These are phyloP conservation scores for Cladosporium sp. DNA, from an alignment of 2,329 filamentous ascomycete genomes.

Conservation along the genomic window DNA sequence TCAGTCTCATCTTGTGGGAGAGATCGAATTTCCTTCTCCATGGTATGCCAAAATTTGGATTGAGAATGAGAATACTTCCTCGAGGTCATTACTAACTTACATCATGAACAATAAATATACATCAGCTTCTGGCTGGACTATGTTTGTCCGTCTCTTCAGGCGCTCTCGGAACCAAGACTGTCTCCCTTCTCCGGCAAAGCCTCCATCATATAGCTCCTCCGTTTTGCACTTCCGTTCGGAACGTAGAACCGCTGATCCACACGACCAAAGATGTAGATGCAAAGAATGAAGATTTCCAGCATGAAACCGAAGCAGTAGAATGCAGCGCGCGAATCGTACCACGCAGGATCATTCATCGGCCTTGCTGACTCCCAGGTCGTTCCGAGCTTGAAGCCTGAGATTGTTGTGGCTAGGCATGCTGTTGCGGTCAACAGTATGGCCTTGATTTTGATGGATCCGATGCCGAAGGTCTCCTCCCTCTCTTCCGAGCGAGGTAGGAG, in stretches of 20 bases:
- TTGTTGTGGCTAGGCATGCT: constrained; percentile 17
- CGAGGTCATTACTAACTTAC: no score
- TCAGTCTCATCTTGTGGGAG: no score
- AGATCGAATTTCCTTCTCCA: no score
- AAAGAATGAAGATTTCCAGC: constrained; percentile 29
- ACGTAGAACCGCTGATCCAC: constrained; percentile 28
- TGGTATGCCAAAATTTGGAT: no score
- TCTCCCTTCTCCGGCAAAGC: not conserved
- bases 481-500: constrained; percentile 12
- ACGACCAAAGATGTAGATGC: constrained; percentile 21
- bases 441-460: constrained; percentile 16
- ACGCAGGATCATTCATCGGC: constrained; percentile 24
- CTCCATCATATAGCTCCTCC: constrained; percentile 8
- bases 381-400: constrained; percentile 26
- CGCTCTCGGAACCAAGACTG: not conserved
- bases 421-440: constrained; percentile 19
- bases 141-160: not conserved
- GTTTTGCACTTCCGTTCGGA: constrained; percentile 27
- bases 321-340: constrained; percentile 27
- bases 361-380: constrained; percentile 23
- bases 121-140: no score
- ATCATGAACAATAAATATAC: no score
- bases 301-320: constrained; percentile 30
- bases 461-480: constrained; percentile 2
- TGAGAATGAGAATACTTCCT: no score